Evolutionary conservation across 768 basidiomycete genomes (phyloP).

Genomic region (Xanthoconium stramineum): DNA sequence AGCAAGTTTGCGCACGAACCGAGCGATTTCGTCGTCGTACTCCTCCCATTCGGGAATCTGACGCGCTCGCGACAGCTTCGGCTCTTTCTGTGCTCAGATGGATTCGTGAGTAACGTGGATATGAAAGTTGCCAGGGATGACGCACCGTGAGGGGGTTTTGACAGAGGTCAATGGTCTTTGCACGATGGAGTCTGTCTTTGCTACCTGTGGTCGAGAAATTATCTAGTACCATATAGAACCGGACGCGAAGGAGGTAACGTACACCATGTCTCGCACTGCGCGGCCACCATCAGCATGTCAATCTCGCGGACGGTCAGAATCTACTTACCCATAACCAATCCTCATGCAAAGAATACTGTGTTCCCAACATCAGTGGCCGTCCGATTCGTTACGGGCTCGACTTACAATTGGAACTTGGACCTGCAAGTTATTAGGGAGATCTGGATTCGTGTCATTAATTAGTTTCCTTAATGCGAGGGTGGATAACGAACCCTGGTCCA

Average conservation of each 20-base stretch:
- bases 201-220: slow-evolving; percentile 46
- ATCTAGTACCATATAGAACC: neutral
- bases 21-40: slow-evolving; percentile 88
- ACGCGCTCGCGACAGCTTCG: slow-evolving; percentile 88
- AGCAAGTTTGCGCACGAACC: slow-evolving; percentile 70
- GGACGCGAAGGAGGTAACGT: slow-evolving; percentile 29
- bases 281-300: slow-evolving; percentile 2
- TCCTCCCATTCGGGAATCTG: slow-evolving; percentile 98
- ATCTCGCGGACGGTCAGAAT: neutral
- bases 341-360: slow-evolving; percentile 83
- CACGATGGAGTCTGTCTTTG: slow-evolving; percentile 73
- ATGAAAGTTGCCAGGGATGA: neutral
- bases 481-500: slow-evolving; percentile 74
- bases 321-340: slow-evolving; percentile 92
- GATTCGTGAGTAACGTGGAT: neutral
- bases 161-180: slow-evolving; percentile 94
- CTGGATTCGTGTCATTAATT: slow-evolving; percentile 36
- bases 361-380: neutral
- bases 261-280: slow-evolving; percentile 98
- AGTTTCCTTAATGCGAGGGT: neutral
- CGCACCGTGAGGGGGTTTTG: slow-evolving; percentile 92
- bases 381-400: slow-evolving; percentile 6
- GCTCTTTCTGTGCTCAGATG: slow-evolving; percentile 74
- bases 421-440: slow-evolving; percentile 95
- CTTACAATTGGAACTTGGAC: slow-evolving; percentile 88